Base-by-base conservation (phyloP, 2,329 filamentous ascomycete genomes). In the Dothidotthia symphoricarpi region DNA sequence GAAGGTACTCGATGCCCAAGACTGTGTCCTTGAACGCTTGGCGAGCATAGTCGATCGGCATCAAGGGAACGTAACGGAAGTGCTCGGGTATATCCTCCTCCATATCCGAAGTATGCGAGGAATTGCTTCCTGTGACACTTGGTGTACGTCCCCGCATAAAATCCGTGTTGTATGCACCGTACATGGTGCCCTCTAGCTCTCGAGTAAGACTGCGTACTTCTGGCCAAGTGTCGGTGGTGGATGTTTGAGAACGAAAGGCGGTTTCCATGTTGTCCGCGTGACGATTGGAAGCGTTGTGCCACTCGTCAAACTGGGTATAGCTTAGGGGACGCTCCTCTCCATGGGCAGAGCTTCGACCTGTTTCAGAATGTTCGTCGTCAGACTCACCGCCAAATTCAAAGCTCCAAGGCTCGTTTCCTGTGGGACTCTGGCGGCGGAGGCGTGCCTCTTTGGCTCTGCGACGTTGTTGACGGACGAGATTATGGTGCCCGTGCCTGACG, bases 11-110 rank as follows among this genome's bases (percentile, higher is more conserved):
- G 14, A 98, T 71, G 3, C 93, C 93, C 25, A 97, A 75, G 2
- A 98, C 83, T 0, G 91, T 95, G 64, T 98, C 93, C 49, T 91
- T 80, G 67, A 98, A 97, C 0, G 88, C 86, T 25, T 81, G 82
- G 19, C 90, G 83, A 11, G 90, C 86, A 62, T 91, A 82, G 16
- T 85, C 79, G 24, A 95, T 76, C 1, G 91, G 95, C 69, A 98
- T 86, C 68, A 90, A 89, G 12, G 93, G 93, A 12, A 97, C 91
- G 59, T 93, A 95, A 24, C 86, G 88, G 65, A 88, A 88, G 63
- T 97, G 90, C 53, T 95, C 88, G 24, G 88, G 85, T 43, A 88
- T 82, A 45, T 86, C 81, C 24, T 62, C 54, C n/a, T 58, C 60
- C 28, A 39, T 53, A 19, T 65, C 59, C 2, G 68, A 67, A 41